Conservation (phyloP, 306 rosid species). For the Vigna mungo region DNA sequence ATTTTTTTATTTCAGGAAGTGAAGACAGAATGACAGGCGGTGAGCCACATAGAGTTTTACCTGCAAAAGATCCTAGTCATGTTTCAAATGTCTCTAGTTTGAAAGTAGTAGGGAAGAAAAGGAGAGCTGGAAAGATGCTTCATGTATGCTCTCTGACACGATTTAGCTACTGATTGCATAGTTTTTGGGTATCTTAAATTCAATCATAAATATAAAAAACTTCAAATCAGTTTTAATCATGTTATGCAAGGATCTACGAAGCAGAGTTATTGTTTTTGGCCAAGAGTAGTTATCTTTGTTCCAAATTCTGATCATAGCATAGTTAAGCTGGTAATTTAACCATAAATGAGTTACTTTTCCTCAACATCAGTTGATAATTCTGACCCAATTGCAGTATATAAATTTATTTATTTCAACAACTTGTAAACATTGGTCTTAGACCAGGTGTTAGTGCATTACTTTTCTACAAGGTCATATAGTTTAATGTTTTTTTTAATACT, state of each 20-base stretch:
- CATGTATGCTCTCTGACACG: constrained; percentile 33
- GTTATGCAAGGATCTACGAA: constrained; percentile 27
- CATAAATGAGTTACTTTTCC: constrained; percentile 1
- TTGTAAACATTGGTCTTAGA: constrained; percentile 1
- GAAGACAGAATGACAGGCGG: constrained; percentile 38
- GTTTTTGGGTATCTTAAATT: constrained; percentile 6
- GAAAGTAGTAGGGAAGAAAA: constrained; percentile 60
- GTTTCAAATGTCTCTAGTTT: constrained; percentile 39
- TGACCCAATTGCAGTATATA: background rate
- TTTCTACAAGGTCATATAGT: constrained; percentile 5
- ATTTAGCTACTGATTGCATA: background rate
- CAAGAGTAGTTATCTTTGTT: background rate
- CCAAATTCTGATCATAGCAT: background rate
- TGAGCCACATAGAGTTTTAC: constrained; percentile 37
- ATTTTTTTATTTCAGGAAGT: constrained; percentile 48
- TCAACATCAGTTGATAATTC: background rate
- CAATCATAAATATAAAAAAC: constrained; percentile 18
- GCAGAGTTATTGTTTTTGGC: background rate
- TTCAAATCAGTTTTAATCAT: constrained; percentile 19
- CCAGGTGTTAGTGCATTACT: background rate
- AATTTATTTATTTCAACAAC: constrained; percentile 14
- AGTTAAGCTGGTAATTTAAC: background rate
- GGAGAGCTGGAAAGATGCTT: constrained; percentile 60
- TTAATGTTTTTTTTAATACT: background rate
- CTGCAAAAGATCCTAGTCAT: constrained; percentile 44